Percentiles rank a stretch among this genome's conserved stretches.
phyloP scores from a whole-genome alignment of 306 rosid genomes.

The Begonia loranthoides region DNA sequence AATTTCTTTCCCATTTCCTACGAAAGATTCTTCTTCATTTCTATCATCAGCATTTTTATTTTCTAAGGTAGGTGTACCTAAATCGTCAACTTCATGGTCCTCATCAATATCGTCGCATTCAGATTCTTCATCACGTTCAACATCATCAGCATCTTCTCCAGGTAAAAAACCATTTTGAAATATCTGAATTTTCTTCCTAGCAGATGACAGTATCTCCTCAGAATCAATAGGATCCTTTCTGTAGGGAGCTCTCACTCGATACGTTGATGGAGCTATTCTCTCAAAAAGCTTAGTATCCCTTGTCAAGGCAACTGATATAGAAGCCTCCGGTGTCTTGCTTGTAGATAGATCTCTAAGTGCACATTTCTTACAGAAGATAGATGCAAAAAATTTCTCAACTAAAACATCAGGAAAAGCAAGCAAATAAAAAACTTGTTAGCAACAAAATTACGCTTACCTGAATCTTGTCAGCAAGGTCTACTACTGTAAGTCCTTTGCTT shows the following conservation, averaged over 20 bases:
- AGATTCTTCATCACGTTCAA: constrained; percentile 85
- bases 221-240: constrained; percentile 91
- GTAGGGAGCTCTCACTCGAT: constrained; percentile 82
- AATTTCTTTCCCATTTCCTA: constrained; percentile 44
- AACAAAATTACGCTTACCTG: constrained; percentile 39
- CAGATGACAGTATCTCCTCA: constrained; percentile 72
- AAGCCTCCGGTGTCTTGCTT: constrained; percentile 98
- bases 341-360: constrained; percentile 97
- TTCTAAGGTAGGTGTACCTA: constrained; percentile 39
- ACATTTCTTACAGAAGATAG: constrained; percentile 51
- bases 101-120: constrained; percentile 96
- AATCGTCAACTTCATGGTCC: constrained; percentile 85
- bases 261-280: constrained; percentile 98
- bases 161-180: constrained; percentile 88
- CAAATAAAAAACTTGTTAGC: constrained; percentile 4
- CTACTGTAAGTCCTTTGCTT: constrained; percentile 70
- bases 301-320: constrained; percentile 96
- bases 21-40: constrained; percentile 27
- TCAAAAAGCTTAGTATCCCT: constrained; percentile 97
- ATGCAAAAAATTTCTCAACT: background rate
- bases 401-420: constrained; percentile 6
- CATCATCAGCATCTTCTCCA: constrained; percentile 82
- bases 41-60: constrained; percentile 35
- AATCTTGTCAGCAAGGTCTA: constrained; percentile 96
- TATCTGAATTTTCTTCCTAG: constrained; percentile 89